A percentile compares a stretch with the other conserved stretches of the same genome.
phyloP scores from a whole-genome alignment of 352 stramenopile genomes.

The Peronospora destructor region DNA sequence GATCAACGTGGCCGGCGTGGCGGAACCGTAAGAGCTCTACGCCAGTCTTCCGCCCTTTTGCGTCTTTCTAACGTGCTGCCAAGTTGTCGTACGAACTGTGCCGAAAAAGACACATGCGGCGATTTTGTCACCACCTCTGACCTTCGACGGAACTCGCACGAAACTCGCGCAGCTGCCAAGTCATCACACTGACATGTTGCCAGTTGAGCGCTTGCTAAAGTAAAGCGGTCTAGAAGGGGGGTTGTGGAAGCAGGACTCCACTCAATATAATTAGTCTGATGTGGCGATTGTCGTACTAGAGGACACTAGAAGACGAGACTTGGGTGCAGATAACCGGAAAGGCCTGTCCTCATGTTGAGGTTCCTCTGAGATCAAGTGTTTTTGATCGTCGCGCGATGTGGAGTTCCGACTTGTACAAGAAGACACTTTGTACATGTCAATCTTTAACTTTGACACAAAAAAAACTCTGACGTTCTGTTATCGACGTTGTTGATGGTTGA shows the following conservation, averaged over 20 bases:
- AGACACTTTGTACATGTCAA: neutral
- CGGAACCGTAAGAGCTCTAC: constrained; percentile 12
- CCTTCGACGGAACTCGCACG: constrained; percentile 27
- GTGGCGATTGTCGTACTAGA: constrained; percentile 10
- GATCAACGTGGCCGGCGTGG: constrained; percentile 7
- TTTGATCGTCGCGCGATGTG: neutral
- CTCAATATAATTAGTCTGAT: constrained; percentile 7
- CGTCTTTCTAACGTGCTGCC: constrained; percentile 22
- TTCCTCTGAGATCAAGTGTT: constrained; percentile 3
- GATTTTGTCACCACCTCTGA: constrained; percentile 16
- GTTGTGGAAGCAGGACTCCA: constrained; percentile 2
- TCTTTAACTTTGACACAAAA: too few species aligned
- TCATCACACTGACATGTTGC: constrained; percentile 23
- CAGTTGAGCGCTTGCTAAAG: constrained; percentile 5
- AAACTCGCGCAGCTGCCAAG: constrained; percentile 10
- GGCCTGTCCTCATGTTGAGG: constrained; percentile 9
- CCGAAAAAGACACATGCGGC: constrained; percentile 24
- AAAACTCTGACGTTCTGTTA: too few species aligned
- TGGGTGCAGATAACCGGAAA: constrained; percentile 9
- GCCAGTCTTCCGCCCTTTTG: constrained; percentile 20
- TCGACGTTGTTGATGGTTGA: too few species aligned
- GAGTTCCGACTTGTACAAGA: neutral
- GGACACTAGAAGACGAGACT: constrained; percentile 16
- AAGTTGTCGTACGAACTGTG: constrained; percentile 29
- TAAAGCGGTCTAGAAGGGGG: constrained; percentile 8